phyloP scores from a whole-genome alignment of 352 stramenopile genomes.

The Phytophthora pisi region DNA sequence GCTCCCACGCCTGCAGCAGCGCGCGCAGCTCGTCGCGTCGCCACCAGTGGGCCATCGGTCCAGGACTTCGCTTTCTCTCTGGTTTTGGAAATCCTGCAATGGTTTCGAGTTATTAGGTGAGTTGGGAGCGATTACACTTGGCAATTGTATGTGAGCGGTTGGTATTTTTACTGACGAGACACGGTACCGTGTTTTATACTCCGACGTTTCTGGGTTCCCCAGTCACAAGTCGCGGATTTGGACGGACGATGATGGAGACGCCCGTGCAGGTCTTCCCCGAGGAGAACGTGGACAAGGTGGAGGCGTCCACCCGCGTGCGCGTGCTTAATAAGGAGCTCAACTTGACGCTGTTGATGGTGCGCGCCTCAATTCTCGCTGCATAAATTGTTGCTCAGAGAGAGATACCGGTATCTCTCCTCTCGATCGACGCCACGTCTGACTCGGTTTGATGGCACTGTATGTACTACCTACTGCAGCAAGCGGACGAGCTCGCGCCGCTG shows the following conservation, averaged over 20 bases:
- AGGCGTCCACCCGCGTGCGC: slow-evolving; percentile 59
- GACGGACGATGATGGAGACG: slow-evolving; percentile 15
- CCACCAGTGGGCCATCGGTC: slow-evolving; percentile 36
- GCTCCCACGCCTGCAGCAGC: slow-evolving; percentile 42
- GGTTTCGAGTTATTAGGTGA: too few relatives aligned
- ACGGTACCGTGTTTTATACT: slow-evolving; percentile 5
- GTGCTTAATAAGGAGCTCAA: slow-evolving; percentile 60
- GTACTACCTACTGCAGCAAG: slow-evolving; percentile 45
- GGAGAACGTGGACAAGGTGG: slow-evolving; percentile 61
- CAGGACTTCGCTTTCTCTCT: slow-evolving; percentile 1
- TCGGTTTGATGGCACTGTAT: neutral
- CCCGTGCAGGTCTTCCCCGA: slow-evolving; percentile 56
- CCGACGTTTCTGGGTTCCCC: neutral
- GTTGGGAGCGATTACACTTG: neutral
- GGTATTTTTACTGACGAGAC: slow-evolving; percentile 7
- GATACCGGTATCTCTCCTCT: too few relatives aligned
- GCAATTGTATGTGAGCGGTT: slow-evolving; percentile 9
- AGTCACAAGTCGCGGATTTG: slow-evolving; percentile 12
- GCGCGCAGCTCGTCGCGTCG: slow-evolving; percentile 37
- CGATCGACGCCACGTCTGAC: slow-evolving; percentile 22
- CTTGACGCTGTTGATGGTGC: slow-evolving; percentile 72
- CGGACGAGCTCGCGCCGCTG: slow-evolving; percentile 90
- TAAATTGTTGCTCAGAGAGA: too few relatives aligned
- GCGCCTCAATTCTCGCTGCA: neutral
- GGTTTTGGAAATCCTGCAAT: too few relatives aligned